A percentile compares a stretch with the other conserved stretches of the same genome.
Evolutionary conservation across 225 moss, liverwort and hornwort genomes (phyloP).

Genomic region (Thuidium tamariscinum): DNA sequence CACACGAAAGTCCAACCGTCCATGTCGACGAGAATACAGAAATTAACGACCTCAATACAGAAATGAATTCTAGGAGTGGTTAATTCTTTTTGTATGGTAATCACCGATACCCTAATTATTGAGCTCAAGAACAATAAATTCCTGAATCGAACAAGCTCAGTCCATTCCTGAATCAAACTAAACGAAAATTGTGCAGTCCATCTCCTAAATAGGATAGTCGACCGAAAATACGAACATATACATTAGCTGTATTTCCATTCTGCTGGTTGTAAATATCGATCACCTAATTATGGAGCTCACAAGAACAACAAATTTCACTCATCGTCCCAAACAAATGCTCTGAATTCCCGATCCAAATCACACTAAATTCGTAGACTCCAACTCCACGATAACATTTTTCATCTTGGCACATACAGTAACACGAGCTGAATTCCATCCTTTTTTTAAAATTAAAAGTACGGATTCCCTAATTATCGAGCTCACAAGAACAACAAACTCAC

Average conservation of each 20-base stretch:
- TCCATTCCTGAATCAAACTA: background rate
- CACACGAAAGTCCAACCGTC: background rate
- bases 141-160: background rate
- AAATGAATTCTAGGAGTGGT: background rate
- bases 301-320: background rate
- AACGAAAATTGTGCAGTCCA: conserved; percentile 20
- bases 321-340: background rate
- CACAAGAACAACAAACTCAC: background rate
- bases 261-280: background rate
- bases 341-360: background rate
- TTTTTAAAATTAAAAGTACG: background rate
- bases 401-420: background rate
- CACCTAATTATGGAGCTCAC: background rate
- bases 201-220: conserved; percentile 43
- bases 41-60: background rate
- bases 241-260: background rate
- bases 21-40: background rate
- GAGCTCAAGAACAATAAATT: background rate
- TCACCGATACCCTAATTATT: background rate
- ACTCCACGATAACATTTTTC: background rate
- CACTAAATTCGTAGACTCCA: background rate
- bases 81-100: background rate
- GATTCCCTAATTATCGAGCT: background rate
- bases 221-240: conserved; percentile 22
- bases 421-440: no score